Evolutionary conservation across 2,329 filamentous ascomycete genomes (phyloP), one percentile per base, ranked within the genome.

Genomic region (Colletotrichum lindemuthianum): DNA sequence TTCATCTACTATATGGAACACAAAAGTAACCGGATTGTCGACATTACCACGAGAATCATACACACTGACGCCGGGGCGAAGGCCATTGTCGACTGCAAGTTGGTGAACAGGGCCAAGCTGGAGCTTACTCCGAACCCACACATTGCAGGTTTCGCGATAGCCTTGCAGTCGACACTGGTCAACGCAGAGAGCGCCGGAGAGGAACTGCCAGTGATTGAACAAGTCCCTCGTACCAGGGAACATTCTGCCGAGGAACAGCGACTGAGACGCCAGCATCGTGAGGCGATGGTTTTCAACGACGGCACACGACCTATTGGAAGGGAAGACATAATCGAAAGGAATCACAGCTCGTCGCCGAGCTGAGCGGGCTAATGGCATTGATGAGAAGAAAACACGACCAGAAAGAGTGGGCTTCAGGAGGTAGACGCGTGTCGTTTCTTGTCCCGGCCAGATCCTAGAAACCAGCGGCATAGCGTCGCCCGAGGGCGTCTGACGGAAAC

Each of bases 231-330:
- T 40, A 72, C 75, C 2, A 70, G 82, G 65, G 85, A 87, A 61
- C 85, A 87, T 73, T 88, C 82, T 64, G 81, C 78, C 7, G 88
- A 88, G 72, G 92, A 95, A 74, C 89, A 92, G 71, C 86, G 90
- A 57, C 81, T 94, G 65, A 83, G 93, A 65, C 85, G 93, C 68
- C 85, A 92, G 53, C 86, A 95, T 72, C 85, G 93, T 69, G 93
- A 97, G 79, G 93, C 93, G 5, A 94, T 97, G 86, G 93, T 97
- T 16, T 81, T 97, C 60, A 95, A 93, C 71, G 93, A 97, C 72
- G 92, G 92, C n/a, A 92, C 87, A 24, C 84, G 90, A 37, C 90
- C 92, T 2, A 76, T 97, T 48, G 88, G 86, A 4, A 86, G 88
- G 67, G 87, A 88, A 48, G 92, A 97, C 73, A 96, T 97, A 40